Base-by-base conservation (phyloP, 1,284 basidiomycete species). In the Sparassis latifolia region DNA sequence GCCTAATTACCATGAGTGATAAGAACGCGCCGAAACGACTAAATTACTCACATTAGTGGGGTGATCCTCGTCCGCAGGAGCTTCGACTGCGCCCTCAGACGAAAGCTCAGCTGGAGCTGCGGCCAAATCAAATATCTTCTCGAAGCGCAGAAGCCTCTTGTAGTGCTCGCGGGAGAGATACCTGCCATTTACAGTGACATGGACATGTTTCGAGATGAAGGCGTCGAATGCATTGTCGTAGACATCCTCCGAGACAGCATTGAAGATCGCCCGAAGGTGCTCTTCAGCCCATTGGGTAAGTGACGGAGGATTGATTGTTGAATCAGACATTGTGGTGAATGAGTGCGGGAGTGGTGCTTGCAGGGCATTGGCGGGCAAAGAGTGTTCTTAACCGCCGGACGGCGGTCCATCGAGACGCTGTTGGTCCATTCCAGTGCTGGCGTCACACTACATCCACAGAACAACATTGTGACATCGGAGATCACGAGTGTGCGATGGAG, bases 121-220 rank as follows among this genome's bases (percentile, higher is more conserved):
- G 33, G 43, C 48, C n/a, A 45, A 50, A 20, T 20, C 20, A 20
- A 20, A 20, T 20, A 20, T 20, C 52, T 58, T 61, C 53, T 57
- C 53, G 33, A 50, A 47, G 42, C 47, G 52, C 30, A 65, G 37
- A 38, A 53, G 47, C 45, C 53, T 39, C 62, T 61, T 62, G 57
- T 63, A 65, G 39, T 55, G 41, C 20, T 56, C 59, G 47, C 57
- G 55, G 29, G 56, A 50, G 31, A 61, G 38, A 12, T 51, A 9
- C 44, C 65, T 53, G 33, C 66, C 70, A 50, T 73, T 74, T 49
- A 74, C 54, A 9, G 54, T 59, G 45, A 73, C 60, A 4, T 43
- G 53, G 28, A 60, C 61, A 4, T 65, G 7, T 28, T 55, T 5
- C 1, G 64, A 58, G 50, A 73, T 61, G 42, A 68, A 69, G 0